phyloP scores from a whole-genome alignment of 176 grass and related monocot species.

The Alloteropsis semialata region DNA sequence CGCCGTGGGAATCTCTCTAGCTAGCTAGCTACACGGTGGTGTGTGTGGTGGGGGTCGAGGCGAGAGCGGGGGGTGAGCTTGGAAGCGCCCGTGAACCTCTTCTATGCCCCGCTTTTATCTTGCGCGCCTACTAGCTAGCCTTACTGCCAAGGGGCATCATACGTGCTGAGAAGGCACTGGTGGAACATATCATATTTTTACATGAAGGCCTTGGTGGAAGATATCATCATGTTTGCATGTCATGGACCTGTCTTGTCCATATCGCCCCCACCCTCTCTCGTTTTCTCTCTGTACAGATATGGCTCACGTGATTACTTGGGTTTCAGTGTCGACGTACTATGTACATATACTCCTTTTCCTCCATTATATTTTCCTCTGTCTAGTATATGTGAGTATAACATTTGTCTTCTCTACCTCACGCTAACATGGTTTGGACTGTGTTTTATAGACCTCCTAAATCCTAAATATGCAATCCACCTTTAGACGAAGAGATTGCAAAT shows the following conservation, averaged over 20 bases:
- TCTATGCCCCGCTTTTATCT: neutral
- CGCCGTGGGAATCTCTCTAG: neutral
- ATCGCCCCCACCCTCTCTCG: neutral
- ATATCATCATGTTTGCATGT: neutral
- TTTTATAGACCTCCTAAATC: neutral
- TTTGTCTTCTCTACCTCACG: neutral
- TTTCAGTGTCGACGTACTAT: neutral
- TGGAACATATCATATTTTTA: neutral
- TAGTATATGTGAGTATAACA: neutral
- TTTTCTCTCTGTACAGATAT: neutral
- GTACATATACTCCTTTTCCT: neutral
- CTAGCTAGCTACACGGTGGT: neutral
- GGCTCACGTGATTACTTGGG: constrained; percentile 5
- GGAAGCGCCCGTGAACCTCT: neutral
- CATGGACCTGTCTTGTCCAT: constrained; percentile 10
- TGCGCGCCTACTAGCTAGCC: neutral
- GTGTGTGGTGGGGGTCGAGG: neutral
- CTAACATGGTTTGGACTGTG: neutral
- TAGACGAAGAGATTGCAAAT: too few species aligned
- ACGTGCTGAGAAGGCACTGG: neutral
- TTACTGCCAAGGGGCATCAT: neutral
- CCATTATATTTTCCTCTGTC: neutral
- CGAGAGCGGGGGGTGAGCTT: neutral
- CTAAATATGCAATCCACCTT: neutral
- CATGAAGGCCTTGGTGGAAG: neutral